Evolutionary conservation across 2,329 filamentous ascomycete genomes (phyloP), one percentile per base, ranked within the genome.

Genomic region (Clarireedia sp.): DNA sequence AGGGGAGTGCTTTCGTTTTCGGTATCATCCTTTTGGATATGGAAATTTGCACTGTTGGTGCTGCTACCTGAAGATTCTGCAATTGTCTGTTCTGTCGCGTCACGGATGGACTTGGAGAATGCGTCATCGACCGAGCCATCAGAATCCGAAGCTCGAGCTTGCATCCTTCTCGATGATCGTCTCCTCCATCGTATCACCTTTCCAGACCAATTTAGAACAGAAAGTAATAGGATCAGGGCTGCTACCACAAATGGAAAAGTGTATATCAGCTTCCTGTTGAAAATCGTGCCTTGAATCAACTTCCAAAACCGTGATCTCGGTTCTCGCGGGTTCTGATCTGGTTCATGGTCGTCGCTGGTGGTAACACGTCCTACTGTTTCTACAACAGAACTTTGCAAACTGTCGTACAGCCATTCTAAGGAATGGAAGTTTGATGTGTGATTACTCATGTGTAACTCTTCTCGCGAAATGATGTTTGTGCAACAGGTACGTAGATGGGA

Each of bases 1-100:
- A 68, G 60, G 29, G 66, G 62, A 10, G 58, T 63, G 16, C 56
- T 43, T 55, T 68, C 66, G 9, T 59, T 57, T 6, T 54, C 56
- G 38, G 60, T 47, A 6, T 51, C 33, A 14, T 56, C 24, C 19
- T 59, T 58, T 14, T 33, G 29, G n/a, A 59, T 57, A 26, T 56
- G 58, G n/a, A 58, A 63, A 16, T 55, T 45, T 6, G 58, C 52
- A 19, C 60, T 62, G 7, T 57, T 50, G 16, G 59, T 66, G 47
- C 64, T 67, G 47, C 61, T 64, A 14, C 59, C 54, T 2, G 64
- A 66, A 10, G 62, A 67, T 16, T 59, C 58, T 5, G 57, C 43
- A 14, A 43, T 57, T 19, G 49, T 12, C 47, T 61, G 52, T n/a
- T 50, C 17, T n/a, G 9, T 46, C 51, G 54, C 40, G 59, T 57